Evolutionary conservation across 2,329 filamentous ascomycete genomes (phyloP).

Genomic region (Fusarium sp.): DNA sequence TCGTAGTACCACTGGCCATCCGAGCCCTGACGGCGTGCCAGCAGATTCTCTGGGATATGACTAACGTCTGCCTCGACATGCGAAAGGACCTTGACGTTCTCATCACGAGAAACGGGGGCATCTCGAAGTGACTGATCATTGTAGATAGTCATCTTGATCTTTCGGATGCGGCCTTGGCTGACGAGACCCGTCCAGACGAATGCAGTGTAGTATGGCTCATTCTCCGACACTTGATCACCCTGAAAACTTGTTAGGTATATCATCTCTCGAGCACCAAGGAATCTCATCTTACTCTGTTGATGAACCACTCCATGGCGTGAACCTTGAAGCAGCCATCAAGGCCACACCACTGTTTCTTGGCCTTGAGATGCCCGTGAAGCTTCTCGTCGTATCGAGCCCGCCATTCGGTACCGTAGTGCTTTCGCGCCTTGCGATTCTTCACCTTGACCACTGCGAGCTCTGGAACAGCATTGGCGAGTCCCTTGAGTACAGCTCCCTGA

Average conservation of each 20-base stretch:
- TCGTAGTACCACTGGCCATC: constrained; percentile 57
- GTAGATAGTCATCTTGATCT: constrained; percentile 53
- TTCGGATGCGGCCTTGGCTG: constrained; percentile 48
- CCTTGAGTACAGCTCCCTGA: constrained; percentile 63
- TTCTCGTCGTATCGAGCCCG: constrained; percentile 47
- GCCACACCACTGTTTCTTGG: constrained; percentile 52
- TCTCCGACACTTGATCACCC: constrained; percentile 55
- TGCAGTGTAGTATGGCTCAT: constrained; percentile 50
- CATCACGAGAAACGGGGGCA: constrained; percentile 52
- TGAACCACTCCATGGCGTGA: constrained; percentile 59
- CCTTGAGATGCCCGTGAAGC: constrained; percentile 46
- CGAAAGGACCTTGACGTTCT: constrained; percentile 52
- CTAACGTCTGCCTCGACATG: constrained; percentile 55
- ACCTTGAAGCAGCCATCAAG: constrained; percentile 53
- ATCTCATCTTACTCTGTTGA: constrained; percentile 48
- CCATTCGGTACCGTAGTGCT: constrained; percentile 57
- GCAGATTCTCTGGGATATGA: constrained; percentile 53
- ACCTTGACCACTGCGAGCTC: constrained; percentile 53
- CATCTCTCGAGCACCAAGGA: neutral
- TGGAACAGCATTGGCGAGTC: constrained; percentile 53
- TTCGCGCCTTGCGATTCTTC: constrained; percentile 56
- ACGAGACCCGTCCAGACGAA: constrained; percentile 51
- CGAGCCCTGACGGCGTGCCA: constrained; percentile 49
- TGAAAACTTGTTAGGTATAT: constrained; percentile 24
- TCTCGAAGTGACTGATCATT: constrained; percentile 47